These are phyloP conservation scores for Curvularia verruculosa DNA, from an alignment of 2,329 filamentous ascomycete genomes.

Conservation along the genomic window DNA sequence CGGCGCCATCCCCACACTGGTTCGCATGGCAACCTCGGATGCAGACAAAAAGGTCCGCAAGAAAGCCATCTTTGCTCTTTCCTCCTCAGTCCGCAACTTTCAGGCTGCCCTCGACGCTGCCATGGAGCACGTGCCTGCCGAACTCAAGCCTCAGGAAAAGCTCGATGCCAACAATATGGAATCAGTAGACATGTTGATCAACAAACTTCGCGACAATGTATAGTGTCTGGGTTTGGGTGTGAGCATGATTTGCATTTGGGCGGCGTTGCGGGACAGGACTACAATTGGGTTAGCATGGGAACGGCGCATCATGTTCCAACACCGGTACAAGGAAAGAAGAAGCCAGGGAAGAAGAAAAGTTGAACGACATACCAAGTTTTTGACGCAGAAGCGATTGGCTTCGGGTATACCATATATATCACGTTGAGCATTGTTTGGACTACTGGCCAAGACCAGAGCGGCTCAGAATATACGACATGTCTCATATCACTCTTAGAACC, in stretches of 20 bases:
- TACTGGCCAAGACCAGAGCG: neutral
- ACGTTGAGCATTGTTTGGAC: constrained; percentile 6
- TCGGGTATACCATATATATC: neutral
- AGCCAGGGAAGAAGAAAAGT: neutral
- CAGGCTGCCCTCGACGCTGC: constrained; percentile 73
- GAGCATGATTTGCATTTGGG: constrained; percentile 24
- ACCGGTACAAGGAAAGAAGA: neutral
- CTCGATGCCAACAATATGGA: constrained; percentile 90
- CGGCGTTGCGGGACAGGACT: constrained; percentile 33
- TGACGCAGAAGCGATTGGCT: constrained; percentile 1
- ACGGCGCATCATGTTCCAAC: constrained; percentile 15
- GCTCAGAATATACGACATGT: constrained; percentile 12
- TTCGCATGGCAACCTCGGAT: constrained; percentile 67
- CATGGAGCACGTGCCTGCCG: constrained; percentile 70
- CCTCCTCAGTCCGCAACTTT: constrained; percentile 84
- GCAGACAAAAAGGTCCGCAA: constrained; percentile 70
- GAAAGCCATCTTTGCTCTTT: constrained; percentile 90
- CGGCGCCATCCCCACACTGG: constrained; percentile 73
- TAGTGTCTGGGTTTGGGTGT: constrained; percentile 13
- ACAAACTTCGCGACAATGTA: constrained; percentile 56
- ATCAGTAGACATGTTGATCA: constrained; percentile 76
- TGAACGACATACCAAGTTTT: constrained; percentile 11
- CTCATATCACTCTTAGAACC: constrained; percentile 48
- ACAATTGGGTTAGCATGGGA: constrained; percentile 26
- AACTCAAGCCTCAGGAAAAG: constrained; percentile 63